Base-by-base conservation (phyloP, 2,329 filamentous ascomycete species). In the Exophiala calicioides region DNA sequence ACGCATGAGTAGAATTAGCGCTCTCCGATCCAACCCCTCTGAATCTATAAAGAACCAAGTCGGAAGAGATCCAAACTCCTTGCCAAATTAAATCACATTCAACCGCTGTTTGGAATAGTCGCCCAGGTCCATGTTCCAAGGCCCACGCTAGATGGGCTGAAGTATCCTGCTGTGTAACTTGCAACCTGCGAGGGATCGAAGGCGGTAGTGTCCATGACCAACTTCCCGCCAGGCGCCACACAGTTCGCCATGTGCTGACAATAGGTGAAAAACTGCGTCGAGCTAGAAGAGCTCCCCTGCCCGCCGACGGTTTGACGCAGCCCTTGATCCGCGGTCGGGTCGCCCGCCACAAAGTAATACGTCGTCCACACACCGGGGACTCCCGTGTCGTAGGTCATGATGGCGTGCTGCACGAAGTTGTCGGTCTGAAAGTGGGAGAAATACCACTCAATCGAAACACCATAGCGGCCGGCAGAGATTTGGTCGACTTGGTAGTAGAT, bases 401-500 rank as follows among this genome's bases (percentile, higher is more conserved):
- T 41, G 24, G 42, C 42, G 31, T 51, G 47, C 29, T 38, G 31
- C 12, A 40, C 24, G 24, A 23, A 29, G 21, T 35, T 42, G 47
- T 47, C 37, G 8, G 31, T 12, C 10, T 24, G 24, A 15, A 26
- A 40, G 21, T 47, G 47, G 36, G 30, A 35, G 43, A 46, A 45
- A 26, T 39, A 51, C 42, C 42, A 51, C 29, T 51, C 47, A 20
- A 51, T 47, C 15, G 27, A 35, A 34, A 51, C 23, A 12, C 44
- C 42, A 31, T 51, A 51, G 3, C 43, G 47, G 10, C 36, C 43
- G 2, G 42, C 2, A 1, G 34, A 33, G 37, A 51, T 51, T 12
- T 10, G 12, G 43, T 51, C 47, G 8, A 51, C 38, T 24, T 45
- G 47, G 42, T 51, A 51, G 43, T 45, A 51, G 27, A 51, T 51